Evolutionary conservation across 75 land plant species (phyloP), one percentile per base, ranked within the genome.

Genomic region (Sequoiadendron giganteum): DNA sequence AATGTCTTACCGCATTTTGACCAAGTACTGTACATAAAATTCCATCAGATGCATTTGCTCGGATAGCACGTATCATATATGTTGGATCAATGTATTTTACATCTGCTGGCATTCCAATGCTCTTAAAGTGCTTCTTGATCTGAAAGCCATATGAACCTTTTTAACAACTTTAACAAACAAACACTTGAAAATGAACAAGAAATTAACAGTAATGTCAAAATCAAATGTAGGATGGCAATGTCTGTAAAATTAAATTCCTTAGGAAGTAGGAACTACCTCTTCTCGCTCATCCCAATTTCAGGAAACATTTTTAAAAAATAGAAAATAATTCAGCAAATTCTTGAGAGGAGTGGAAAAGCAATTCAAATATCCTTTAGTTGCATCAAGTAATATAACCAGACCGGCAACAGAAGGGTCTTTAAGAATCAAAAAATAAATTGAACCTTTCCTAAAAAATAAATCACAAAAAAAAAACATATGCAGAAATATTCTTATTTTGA

Each of bases 21-120:
- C 96, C 99, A 54, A 98, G 96, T 4, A 98, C 95, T 85, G 95
- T 92, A 90, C 99, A 98, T 75, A 97, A 90, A 87, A 98, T 95
- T 42, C 91, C 95, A 90, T 98, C 99, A 49, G 99, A 91, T 42
- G 99, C 97, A 90, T 98, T 98, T 45, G 95, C 94, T 45, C 95
- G 95, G 81, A 91, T 85, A 42, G 99, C 99, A 49, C 99, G 97
- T 75, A 98, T 94, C 99, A 98, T 98, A 82, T 98, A 98, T 21
- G 99, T 98, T 21, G 99, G 99, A 93, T 98, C 99, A 72, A 98
- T 97, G 91, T 98, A 98, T 86, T 98, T 98, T 42, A 96, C 96
- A 90, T 97, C 99, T 52, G 93, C 94, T 39, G 94, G 93, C 86
- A 88, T 85, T 5, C 94, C 94, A 68, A 93, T 90, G 28, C 78